phyloP scores from a whole-genome alignment of 176 grass and related monocot species.

The Bolboschoenus planiculmis region DNA sequence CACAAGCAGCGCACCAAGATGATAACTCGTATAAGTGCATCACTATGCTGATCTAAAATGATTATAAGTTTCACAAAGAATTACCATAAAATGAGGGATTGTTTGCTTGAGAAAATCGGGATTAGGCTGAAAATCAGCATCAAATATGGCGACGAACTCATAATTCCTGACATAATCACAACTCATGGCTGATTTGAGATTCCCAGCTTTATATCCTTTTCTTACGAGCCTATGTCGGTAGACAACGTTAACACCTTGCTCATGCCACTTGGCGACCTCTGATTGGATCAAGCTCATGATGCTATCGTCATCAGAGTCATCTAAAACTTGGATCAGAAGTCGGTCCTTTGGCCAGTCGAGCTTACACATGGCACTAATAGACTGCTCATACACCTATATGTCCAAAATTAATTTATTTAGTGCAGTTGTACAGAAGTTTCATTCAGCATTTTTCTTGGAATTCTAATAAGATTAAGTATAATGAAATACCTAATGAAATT shows the following conservation, averaged over 20 bases:
- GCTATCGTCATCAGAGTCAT: slow-evolving; percentile 65
- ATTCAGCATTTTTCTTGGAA: background rate
- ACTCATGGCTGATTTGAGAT: slow-evolving; percentile 82
- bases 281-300: slow-evolving; percentile 60
- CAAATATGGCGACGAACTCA: slow-evolving; percentile 81
- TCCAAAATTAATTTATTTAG: slow-evolving; percentile 12
- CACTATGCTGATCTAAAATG: background rate
- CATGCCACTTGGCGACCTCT: slow-evolving; percentile 70
- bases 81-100: slow-evolving; percentile 81
- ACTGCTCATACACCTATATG: slow-evolving; percentile 87
- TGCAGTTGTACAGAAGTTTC: background rate
- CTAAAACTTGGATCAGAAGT: slow-evolving; percentile 66
- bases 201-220: slow-evolving; percentile 83
- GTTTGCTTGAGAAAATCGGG: slow-evolving; percentile 67
- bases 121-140: slow-evolving; percentile 79
- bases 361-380: slow-evolving; percentile 65
- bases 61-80: slow-evolving; percentile 4
- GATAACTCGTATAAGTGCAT: background rate
- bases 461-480: background rate
- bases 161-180: slow-evolving; percentile 86
- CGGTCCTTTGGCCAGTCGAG: slow-evolving; percentile 70
- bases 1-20: background rate
- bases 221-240: slow-evolving; percentile 66
- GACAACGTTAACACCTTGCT: slow-evolving; percentile 54
- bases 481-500: background rate